Conservation (phyloP, 306 rosid species). For the Cucurbita moschata region DNA sequence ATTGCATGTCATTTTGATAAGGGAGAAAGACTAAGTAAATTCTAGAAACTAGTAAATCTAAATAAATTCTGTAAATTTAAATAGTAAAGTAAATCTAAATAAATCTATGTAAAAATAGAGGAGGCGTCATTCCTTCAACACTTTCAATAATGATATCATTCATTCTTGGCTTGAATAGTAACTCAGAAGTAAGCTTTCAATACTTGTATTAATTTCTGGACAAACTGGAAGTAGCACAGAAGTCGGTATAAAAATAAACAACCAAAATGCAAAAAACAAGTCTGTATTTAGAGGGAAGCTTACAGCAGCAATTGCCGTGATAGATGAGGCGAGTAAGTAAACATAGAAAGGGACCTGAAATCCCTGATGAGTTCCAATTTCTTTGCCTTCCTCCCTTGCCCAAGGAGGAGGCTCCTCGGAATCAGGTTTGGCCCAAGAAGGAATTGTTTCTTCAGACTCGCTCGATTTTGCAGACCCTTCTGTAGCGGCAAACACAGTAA, state of each 20-base stretch:
- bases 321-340: constrained; percentile 68
- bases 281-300: background rate
- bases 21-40: too few species aligned
- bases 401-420: constrained; percentile 93
- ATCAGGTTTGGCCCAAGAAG: constrained; percentile 79
- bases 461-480: constrained; percentile 71
- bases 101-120: too few species aligned
- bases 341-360: constrained; percentile 50
- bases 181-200: too few species aligned
- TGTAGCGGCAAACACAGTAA: constrained; percentile 37
- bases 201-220: background rate
- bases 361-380: constrained; percentile 20
- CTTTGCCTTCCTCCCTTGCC: constrained; percentile 46
- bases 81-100: too few species aligned
- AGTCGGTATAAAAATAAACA: background rate
- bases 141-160: too few species aligned
- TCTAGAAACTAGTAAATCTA: too few species aligned
- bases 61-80: too few species aligned
- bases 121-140: too few species aligned
- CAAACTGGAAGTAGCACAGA: background rate
- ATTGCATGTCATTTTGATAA: too few species aligned
- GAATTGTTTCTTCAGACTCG: constrained; percentile 66
- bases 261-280: background rate
- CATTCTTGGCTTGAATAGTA: too few species aligned
- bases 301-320: constrained; percentile 96